phyloP scores from a whole-genome alignment of 2,329 filamentous ascomycete species.

The Apiospora kogelbergensis region DNA sequence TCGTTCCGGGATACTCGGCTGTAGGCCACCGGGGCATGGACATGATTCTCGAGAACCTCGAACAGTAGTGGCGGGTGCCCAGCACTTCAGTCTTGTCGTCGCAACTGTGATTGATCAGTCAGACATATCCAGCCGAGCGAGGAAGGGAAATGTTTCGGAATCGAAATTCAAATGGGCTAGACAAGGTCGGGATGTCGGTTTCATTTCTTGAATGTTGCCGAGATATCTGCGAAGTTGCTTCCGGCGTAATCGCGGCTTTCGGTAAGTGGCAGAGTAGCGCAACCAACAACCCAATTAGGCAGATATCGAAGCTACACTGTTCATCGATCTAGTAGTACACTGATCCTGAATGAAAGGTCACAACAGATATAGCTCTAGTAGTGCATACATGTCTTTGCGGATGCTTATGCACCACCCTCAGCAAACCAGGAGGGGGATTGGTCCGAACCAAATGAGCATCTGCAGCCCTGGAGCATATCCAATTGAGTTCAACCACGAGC shows the following conservation, averaged over 20 bases:
- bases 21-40: slow-evolving; percentile 12
- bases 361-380: background rate
- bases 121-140: too few species aligned
- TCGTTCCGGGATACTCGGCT: slow-evolving; percentile 11
- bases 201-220: background rate
- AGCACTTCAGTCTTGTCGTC: too few species aligned
- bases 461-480: background rate
- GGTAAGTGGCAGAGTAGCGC: background rate
- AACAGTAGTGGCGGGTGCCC: background rate
- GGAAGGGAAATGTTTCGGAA: too few species aligned
- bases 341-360: background rate
- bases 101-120: too few species aligned
- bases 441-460: background rate
- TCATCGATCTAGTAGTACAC: background rate
- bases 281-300: background rate
- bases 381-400: background rate
- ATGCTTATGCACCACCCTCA: background rate
- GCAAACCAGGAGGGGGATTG: background rate
- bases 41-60: background rate
- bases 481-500: background rate
- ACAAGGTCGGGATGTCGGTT: background rate
- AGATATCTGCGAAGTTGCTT: background rate
- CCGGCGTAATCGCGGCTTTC: background rate
- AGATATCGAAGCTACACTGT: too few species aligned
- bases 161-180: background rate